These are phyloP conservation scores for Calendula officinalis DNA, from an alignment of 129 eudicot species.

Conservation along the genomic window DNA sequence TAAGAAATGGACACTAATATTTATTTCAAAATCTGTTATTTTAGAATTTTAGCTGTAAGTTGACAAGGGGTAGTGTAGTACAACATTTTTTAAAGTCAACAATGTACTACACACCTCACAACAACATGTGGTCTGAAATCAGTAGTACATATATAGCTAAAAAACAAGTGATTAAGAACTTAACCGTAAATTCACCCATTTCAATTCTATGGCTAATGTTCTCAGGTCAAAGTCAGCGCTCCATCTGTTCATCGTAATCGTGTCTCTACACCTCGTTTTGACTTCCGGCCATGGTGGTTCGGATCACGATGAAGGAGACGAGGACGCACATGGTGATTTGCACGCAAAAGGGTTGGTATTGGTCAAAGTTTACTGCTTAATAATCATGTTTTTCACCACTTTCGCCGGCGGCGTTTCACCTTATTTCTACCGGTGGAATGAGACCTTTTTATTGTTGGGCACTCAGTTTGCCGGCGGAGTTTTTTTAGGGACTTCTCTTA, in stretches of 20 bases:
- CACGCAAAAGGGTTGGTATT: conserved; percentile 51
- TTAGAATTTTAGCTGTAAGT: not conserved
- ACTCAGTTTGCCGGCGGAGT: conserved; percentile 90
- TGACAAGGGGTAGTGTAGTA: conserved; percentile 42
- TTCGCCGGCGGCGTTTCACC: conserved; percentile 80
- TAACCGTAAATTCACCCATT: conserved; percentile 15
- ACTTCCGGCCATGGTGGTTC: conserved; percentile 54
- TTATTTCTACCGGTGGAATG: conserved; percentile 67
- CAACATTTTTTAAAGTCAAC: conserved; percentile 50
- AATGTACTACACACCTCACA: conserved; percentile 50
- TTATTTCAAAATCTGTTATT: conserved; percentile 4
- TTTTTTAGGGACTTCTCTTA: conserved; percentile 70
- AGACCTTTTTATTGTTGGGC: conserved; percentile 59
- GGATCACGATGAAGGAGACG: conserved; percentile 4
- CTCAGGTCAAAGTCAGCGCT: conserved; percentile 49
- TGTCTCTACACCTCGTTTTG: conserved; percentile 37
- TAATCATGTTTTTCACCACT: conserved; percentile 64
- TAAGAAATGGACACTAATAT: not conserved
- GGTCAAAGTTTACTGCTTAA: conserved; percentile 78
- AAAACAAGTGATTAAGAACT: not conserved
- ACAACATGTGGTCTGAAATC: conserved; percentile 4
- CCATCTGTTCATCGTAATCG: conserved; percentile 29
- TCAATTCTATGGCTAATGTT: conserved; percentile 40
- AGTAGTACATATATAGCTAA: conserved; percentile 5
- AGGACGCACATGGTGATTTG: conserved; percentile 21